These are phyloP conservation scores for Solanum sparsipilum DNA, from an alignment of 257 asterid genomes.

Conservation along the genomic window DNA sequence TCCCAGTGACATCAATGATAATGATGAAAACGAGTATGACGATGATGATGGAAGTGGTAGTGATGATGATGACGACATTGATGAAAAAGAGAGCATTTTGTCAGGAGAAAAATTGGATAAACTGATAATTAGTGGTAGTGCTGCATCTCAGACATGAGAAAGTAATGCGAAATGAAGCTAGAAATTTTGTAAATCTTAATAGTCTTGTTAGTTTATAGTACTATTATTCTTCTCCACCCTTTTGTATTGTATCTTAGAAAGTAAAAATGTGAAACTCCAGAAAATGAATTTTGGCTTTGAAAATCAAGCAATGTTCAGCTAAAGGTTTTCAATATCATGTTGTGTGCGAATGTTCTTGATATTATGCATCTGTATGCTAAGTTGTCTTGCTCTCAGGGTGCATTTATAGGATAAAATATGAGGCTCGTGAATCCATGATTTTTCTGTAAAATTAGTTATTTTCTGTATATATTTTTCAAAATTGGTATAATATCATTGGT, in stretches of 20 bases:
- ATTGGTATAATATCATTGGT: neutral
- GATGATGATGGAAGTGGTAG: conserved; percentile 3
- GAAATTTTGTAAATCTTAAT: neutral
- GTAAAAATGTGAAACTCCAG: neutral
- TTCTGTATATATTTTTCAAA: neutral
- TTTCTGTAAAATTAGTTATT: neutral
- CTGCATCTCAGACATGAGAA: neutral
- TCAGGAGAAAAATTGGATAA: neutral
- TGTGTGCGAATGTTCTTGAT: neutral
- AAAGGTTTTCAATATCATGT: neutral
- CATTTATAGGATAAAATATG: neutral
- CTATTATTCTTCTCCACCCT: neutral
- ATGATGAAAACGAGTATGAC: conserved; percentile 3
- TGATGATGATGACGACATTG: neutral
- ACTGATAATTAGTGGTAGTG: neutral
- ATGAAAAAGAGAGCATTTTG: neutral
- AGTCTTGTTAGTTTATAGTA: neutral
- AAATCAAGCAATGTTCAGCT: neutral
- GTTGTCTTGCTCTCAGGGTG: neutral
- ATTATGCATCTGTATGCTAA: neutral
- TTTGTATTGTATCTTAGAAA: neutral
- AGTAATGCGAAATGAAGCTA: neutral
- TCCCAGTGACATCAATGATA: neutral
- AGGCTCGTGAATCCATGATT: neutral
- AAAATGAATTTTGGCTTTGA: neutral